A percentile compares a stretch with the other conserved stretches of the same genome.
phyloP scores from a whole-genome alignment of 371 early-diverging fungal genomes.

The Apophysomyces ossiformis region DNA sequence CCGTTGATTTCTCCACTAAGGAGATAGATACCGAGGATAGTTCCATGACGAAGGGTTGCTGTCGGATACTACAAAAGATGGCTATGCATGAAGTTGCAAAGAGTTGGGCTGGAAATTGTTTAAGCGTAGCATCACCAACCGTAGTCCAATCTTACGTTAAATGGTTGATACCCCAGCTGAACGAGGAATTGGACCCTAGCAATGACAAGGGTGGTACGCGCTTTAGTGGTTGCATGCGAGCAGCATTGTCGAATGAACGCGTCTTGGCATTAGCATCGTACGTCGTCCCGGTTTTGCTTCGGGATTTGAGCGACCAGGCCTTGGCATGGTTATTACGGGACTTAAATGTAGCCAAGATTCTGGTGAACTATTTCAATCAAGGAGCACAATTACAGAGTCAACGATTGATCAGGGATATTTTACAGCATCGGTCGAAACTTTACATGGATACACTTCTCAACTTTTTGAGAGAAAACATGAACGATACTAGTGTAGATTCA shows the following conservation, averaged over 20 bases:
- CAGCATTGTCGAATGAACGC: slow-evolving; percentile 14
- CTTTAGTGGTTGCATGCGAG: slow-evolving; percentile 2
- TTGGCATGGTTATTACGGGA: slow-evolving; percentile 24
- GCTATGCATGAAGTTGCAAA: slow-evolving; percentile 16
- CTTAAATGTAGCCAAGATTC: background rate
- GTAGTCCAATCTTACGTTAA: slow-evolving; percentile 30
- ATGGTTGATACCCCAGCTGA: slow-evolving; percentile 27
- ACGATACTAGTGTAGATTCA: slow-evolving; percentile 11
- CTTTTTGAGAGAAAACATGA: slow-evolving; percentile 25
- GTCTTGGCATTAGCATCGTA: slow-evolving; percentile 15
- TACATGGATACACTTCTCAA: slow-evolving; percentile 29
- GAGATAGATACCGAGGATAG: slow-evolving; percentile 1
- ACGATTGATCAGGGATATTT: slow-evolving; percentile 21
- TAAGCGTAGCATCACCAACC: slow-evolving; percentile 20
- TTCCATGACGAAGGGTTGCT: slow-evolving; percentile 27
- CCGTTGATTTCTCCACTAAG: slow-evolving; percentile 25
- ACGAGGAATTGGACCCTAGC: slow-evolving; percentile 12
- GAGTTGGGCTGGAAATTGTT: slow-evolving; percentile 32
- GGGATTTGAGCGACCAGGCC: slow-evolving; percentile 6
- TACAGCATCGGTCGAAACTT: slow-evolving; percentile 25
- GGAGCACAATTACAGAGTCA: slow-evolving; percentile 33
- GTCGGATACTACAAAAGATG: slow-evolving; percentile 22
- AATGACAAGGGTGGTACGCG: background rate
- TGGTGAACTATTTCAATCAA: slow-evolving; percentile 36
- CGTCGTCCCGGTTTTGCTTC: slow-evolving; percentile 31